These are phyloP conservation scores for Pyrus communis DNA, from an alignment of 306 rosid genomes.

Conservation along the genomic window DNA sequence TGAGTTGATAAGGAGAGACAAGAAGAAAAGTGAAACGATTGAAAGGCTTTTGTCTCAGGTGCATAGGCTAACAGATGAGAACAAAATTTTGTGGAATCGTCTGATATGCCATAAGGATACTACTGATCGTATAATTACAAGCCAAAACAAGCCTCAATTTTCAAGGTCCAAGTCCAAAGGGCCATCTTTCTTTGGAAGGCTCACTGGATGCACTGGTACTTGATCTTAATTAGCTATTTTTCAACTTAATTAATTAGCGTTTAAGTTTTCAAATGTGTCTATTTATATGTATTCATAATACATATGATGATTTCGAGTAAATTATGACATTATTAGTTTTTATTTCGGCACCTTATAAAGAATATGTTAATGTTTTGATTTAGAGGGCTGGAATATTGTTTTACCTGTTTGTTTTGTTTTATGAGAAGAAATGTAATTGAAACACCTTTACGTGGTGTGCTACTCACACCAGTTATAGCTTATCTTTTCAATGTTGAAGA, in stretches of 20 bases:
- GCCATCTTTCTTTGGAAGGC: conserved; percentile 10
- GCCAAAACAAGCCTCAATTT: neutral
- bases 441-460: too few species aligned
- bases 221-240: neutral
- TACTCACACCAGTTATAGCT: too few species aligned
- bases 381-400: too few species aligned
- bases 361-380: neutral
- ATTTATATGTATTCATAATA: neutral
- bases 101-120: neutral
- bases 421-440: too few species aligned
- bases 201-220: conserved; percentile 23
- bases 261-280: neutral
- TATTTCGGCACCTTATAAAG: neutral
- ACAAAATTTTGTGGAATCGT: neutral
- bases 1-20: conserved; percentile 24
- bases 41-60: neutral
- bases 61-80: conserved; percentile 8
- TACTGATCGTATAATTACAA: neutral
- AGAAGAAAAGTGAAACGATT: conserved; percentile 22
- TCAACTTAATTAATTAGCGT: too few species aligned
- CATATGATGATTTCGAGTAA: neutral
- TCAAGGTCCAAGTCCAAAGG: conserved; percentile 1
- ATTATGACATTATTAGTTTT: neutral
- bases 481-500: too few species aligned
- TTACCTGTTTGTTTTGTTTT: too few species aligned